A percentile compares a stretch with the other conserved stretches of the same genome.
Conservation (phyloP, 371 early-diverging fungal species). For the Actinomucor elegans region DNA sequence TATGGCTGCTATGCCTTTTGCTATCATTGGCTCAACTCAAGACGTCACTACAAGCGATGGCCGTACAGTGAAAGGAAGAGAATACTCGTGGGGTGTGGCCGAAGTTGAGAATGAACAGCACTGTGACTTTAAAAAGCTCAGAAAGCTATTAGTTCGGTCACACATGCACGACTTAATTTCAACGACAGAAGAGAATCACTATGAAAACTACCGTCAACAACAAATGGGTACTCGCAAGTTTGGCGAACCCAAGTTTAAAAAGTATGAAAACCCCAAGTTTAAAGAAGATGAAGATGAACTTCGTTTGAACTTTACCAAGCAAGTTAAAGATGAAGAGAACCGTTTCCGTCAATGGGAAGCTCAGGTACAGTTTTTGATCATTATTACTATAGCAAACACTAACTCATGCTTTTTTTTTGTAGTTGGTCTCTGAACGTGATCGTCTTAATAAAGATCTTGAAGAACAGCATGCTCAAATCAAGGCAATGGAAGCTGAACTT, state of each 20-base stretch:
- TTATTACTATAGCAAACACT: background rate
- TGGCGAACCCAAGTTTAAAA: slow-evolving; percentile 78
- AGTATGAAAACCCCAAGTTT: slow-evolving; percentile 84
- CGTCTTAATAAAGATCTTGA: slow-evolving; percentile 97
- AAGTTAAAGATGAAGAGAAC: slow-evolving; percentile 91
- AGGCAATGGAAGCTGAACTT: slow-evolving; percentile 85
- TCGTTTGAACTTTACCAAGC: slow-evolving; percentile 90
- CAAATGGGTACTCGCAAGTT: slow-evolving; percentile 83
- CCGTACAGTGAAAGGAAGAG: slow-evolving; percentile 78
- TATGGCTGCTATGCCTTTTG: slow-evolving; percentile 91
- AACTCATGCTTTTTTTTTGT: background rate
- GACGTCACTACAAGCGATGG: slow-evolving; percentile 78
- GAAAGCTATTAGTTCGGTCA: slow-evolving; percentile 85
- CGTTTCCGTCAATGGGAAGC: slow-evolving; percentile 97
- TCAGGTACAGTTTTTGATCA: slow-evolving; percentile 39
- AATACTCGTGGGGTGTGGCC: slow-evolving; percentile 93
- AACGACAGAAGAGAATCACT: slow-evolving; percentile 88
- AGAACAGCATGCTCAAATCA: slow-evolving; percentile 89
- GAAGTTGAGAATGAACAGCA: slow-evolving; percentile 89
- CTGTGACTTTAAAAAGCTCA: slow-evolving; percentile 92
- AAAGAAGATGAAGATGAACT: slow-evolving; percentile 93
- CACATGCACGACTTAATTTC: slow-evolving; percentile 93
- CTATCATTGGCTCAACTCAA: slow-evolving; percentile 87
- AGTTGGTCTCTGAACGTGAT: slow-evolving; percentile 93
- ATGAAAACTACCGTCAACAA: slow-evolving; percentile 80